Evolutionary conservation across 2,329 filamentous ascomycete species (phyloP), one percentile per base, ranked within the genome.

Genomic region (Coleophoma eucalyptorum): DNA sequence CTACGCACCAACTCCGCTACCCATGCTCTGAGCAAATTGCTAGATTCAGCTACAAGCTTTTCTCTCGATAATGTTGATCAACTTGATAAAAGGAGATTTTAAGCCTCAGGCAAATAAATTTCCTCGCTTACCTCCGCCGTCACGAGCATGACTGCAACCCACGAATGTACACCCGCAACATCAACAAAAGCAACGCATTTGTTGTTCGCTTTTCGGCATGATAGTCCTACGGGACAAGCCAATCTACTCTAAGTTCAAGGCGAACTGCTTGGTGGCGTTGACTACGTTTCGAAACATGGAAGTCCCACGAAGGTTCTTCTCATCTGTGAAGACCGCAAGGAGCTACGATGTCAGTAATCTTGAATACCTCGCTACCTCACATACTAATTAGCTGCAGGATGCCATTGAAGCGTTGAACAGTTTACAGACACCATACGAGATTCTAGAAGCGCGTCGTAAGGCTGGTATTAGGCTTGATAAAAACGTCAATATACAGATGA

Each of bases 361-460:
- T 26, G 26, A 26, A 3, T 32, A 10, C 32, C 32, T 15, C 43
- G 26, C 21, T 33, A 5, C 16, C n/a, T 16, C 20, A 21, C 16
- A 12, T 47, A 37, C 34, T 32, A n/a, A 41, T 13, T 31, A 18
- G 21, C n/a, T 37, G n/a, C 58, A 96, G 90, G 90, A 94, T 67
- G 94, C 93, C 44, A 84, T 97, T 56, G 76, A 84, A 59, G 83
- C 88, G 37, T 81, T 97, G 64, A 97, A 97, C 69, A 87, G 89
- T 42, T 83, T 97, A 46, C 94, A 99, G 69, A 90, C 89, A 40
- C 95, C 96, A 48, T 93, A 87, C 65, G 81, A 87, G 45, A 80
- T 90, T 47, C 80, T 97, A 16, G 84, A 96, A 65, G 84, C 86
- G 46, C 84, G 94, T 47, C 80, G 84, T 49, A 89, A 89, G 66